A percentile compares a stretch with the other conserved stretches of the same genome.
Evolutionary conservation across 768 basidiomycete genomes (phyloP).

Genomic region (Boletus barrowsii): DNA sequence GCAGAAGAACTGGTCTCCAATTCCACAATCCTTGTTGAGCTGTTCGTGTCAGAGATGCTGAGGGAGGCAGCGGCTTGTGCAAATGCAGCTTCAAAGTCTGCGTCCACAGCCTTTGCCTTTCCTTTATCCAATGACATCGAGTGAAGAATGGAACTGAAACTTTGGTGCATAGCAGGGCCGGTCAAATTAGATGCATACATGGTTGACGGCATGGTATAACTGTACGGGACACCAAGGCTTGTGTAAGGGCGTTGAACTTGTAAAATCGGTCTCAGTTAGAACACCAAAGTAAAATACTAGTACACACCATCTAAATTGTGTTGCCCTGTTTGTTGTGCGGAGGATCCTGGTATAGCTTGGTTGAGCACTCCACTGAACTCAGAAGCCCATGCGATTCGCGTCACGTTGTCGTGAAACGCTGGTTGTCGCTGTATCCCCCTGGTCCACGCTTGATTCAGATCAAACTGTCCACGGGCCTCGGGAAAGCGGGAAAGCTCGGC

Average conservation of each 20-base stretch:
- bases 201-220: slow-evolving; percentile 30
- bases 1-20: slow-evolving; percentile 41
- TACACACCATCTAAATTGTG: slow-evolving; percentile 27
- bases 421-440: slow-evolving; percentile 44
- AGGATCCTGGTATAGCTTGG: slow-evolving; percentile 19
- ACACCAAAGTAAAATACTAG: not conserved
- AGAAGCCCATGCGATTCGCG: slow-evolving; percentile 48
- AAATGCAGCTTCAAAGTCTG: slow-evolving; percentile 85
- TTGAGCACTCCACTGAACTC: slow-evolving; percentile 47
- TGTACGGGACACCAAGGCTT: slow-evolving; percentile 35
- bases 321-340: slow-evolving; percentile 32
- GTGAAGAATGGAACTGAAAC: slow-evolving; percentile 22
- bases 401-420: slow-evolving; percentile 33
- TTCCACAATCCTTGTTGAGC: slow-evolving; percentile 51
- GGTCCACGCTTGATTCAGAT: slow-evolving; percentile 52
- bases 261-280: slow-evolving; percentile 4
- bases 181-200: slow-evolving; percentile 36
- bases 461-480: slow-evolving; percentile 29
- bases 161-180: slow-evolving; percentile 34
- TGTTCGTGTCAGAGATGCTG: slow-evolving; percentile 37
- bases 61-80: slow-evolving; percentile 60
- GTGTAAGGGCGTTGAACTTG: slow-evolving; percentile 39
- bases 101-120: slow-evolving; percentile 77
- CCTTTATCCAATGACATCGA: slow-evolving; percentile 43
- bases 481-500: slow-evolving; percentile 28